phyloP scores from a whole-genome alignment of 73 alveolate species.

The Effrenium voratum region DNA sequence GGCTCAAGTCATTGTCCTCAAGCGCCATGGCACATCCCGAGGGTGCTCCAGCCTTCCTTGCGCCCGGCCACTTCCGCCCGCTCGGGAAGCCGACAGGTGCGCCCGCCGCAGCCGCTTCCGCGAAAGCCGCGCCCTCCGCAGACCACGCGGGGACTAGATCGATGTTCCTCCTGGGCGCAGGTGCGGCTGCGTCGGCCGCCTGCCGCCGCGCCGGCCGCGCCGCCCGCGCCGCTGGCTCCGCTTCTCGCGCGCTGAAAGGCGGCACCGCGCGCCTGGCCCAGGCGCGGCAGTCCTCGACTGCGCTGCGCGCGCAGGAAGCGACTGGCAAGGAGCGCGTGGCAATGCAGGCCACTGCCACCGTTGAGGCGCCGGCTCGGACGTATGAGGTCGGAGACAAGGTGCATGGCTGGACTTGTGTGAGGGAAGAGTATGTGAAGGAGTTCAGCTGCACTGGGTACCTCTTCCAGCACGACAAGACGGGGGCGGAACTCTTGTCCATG shows the following conservation, averaged over 20 bases:
- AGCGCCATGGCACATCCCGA: too few species aligned
- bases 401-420: slow-evolving; percentile 85
- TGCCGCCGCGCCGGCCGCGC: slow-evolving; percentile 75
- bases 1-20: too few species aligned
- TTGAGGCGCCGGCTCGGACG: slow-evolving; percentile 68
- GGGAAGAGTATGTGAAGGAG: slow-evolving; percentile 87
- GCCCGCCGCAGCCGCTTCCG: neutral
- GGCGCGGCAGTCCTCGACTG: neutral
- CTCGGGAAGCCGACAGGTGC: neutral
- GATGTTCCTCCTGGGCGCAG: slow-evolving; percentile 72
- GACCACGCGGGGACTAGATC: neutral
- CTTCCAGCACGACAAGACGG: slow-evolving; percentile 81
- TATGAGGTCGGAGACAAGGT: slow-evolving; percentile 66
- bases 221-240: neutral
- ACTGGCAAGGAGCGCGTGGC: slow-evolving; percentile 56
- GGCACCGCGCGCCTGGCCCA: neutral
- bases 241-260: neutral
- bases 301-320: slow-evolving; percentile 23
- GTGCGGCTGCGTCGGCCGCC: slow-evolving; percentile 56
- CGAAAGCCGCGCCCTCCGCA: neutral
- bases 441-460: slow-evolving; percentile 81
- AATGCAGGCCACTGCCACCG: slow-evolving; percentile 71
- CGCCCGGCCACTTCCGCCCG: neutral
- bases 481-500: slow-evolving; percentile 92
- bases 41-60: neutral